Conservation (phyloP, 2,329 filamentous ascomycete genomes). For the Neonectria faginata region DNA sequence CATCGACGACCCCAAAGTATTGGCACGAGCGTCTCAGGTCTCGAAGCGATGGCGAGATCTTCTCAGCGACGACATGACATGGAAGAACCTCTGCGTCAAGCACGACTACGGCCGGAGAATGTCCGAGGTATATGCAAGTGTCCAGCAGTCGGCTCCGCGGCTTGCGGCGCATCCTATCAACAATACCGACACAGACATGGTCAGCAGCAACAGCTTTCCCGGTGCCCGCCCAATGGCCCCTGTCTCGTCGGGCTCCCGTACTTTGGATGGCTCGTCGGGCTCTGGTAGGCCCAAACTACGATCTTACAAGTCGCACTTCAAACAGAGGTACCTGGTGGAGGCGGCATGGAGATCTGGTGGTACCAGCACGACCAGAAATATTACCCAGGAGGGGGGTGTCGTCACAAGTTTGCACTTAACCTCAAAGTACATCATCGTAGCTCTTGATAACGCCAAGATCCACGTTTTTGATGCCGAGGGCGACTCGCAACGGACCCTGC, state of each 20-base stretch:
- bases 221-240: conserved; percentile 54
- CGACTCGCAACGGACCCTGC: conserved; percentile 85
- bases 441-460: conserved; percentile 97
- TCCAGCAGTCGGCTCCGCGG: conserved; percentile 46
- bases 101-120: conserved; percentile 81
- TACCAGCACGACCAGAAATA: conserved; percentile 84
- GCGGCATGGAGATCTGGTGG: conserved; percentile 96
- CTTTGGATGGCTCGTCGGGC: conserved; percentile 63
- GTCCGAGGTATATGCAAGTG: conserved; percentile 61
- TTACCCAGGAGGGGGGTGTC: conserved; percentile 95
- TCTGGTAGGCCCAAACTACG: conserved; percentile 68
- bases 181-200: conserved; percentile 53
- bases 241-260: conserved; percentile 59
- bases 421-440: conserved; percentile 95
- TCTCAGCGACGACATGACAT: conserved; percentile 95
- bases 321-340: conserved; percentile 96
- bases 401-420: conserved; percentile 96
- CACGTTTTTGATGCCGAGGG: conserved; percentile 97
- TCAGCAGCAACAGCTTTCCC: conserved; percentile 57
- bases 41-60: conserved; percentile 94
- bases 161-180: conserved; percentile 47
- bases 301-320: conserved; percentile 97
- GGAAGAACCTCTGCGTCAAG: conserved; percentile 97
- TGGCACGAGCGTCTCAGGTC: conserved; percentile 95
- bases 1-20: conserved; percentile 94